Evolutionary conservation across 2,329 filamentous ascomycete species (phyloP), one percentile per base, ranked within the genome.

Genomic region (Ascomycota sp.): DNA sequence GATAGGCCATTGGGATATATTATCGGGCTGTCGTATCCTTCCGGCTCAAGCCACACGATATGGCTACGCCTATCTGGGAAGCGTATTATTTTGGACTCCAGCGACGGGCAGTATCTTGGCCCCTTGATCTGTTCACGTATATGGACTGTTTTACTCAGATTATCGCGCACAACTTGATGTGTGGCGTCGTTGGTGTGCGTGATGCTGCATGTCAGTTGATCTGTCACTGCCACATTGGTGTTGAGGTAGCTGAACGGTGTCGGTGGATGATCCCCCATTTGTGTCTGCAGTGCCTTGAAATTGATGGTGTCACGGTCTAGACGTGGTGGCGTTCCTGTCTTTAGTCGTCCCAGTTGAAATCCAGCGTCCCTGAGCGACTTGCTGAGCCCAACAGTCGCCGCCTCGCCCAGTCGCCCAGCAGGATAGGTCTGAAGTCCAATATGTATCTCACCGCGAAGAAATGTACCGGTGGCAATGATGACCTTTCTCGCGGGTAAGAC

Each of bases 1-100:
- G 83, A 93, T 24, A 98, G 74, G 1, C 89, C 89, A 44, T 98
- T 98, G 0, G 89, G 89, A 46, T 98, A 98, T 32, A 98, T 75
- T 27, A 93, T 64, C 39, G 91, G 71, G 46, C 70, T 91, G 37
- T 85, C 69, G 43, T 94, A 91, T 3, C 89, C 89, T 59, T 98
- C 89, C 0, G 86, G 89, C 50, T 98, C 89, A 10, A 98, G 69
- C 89, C 89, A 98, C 32, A 98, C 76, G 38, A 93, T 80, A 43
- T 98, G 89, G 5, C 63, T 65, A 13, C 73, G 58, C 47, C 83
- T 89, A 37, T 89, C 65, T 4, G 71, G 62, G 46, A 98, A 98
- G 7, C 80, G 73, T 27, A 94, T 75, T 29, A 98, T 66, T 51
- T 98, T 98, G 11, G 83, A 83, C 53, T 98, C 89, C 4, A 98